Conservation (phyloP, 331 rosid species). For the Arachis monticola region DNA sequence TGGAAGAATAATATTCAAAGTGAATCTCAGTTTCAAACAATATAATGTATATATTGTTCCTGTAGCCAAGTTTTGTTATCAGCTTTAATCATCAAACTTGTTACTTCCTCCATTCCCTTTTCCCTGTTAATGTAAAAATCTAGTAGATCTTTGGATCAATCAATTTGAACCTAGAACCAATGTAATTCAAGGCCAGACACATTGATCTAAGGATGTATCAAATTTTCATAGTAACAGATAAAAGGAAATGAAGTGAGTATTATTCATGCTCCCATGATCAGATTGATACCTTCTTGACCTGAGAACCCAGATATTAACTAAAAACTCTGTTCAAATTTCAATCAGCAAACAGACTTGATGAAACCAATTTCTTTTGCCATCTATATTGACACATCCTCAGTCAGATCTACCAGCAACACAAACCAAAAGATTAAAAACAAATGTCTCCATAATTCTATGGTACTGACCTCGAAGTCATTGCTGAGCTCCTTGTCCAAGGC, state of each 20-base stretch:
- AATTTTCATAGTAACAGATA: too few relatives aligned
- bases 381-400: neutral
- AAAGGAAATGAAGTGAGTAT: neutral
- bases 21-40: conserved; percentile 14
- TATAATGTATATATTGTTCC: neutral
- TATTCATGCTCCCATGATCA: conserved; percentile 1
- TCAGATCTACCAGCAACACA: neutral
- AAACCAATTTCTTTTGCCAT: neutral
- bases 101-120: too few relatives aligned
- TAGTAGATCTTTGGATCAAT: too few relatives aligned
- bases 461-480: conserved; percentile 65
- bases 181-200: too few relatives aligned
- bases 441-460: neutral
- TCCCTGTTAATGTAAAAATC: too few relatives aligned
- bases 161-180: too few relatives aligned
- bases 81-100: neutral
- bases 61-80: neutral
- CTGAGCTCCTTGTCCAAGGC: conserved; percentile 69
- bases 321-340: neutral
- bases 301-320: neutral
- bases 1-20: conserved; percentile 28
- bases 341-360: neutral
- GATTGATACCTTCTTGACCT: neutral
- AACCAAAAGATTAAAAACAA: neutral
- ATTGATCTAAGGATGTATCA: too few relatives aligned